These are phyloP conservation scores for Blastobotrys chiropterorum DNA, from an alignment of 805 yeast species.

Conservation along the genomic window DNA sequence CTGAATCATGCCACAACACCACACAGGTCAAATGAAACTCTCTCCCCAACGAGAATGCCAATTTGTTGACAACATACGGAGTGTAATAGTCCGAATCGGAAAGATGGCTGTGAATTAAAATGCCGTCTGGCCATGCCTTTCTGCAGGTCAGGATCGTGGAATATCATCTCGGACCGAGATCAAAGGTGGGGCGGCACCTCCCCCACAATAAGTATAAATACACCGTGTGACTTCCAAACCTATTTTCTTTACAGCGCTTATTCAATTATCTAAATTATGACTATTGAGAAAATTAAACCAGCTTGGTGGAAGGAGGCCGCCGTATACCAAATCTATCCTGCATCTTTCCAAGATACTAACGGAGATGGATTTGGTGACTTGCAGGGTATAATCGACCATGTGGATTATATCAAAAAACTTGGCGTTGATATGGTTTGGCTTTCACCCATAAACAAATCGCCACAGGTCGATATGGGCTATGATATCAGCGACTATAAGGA, in stretches of 20 bases:
- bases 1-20: no score
- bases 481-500: constrained; percentile 51
- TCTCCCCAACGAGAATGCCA: no score
- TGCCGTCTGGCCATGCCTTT: no score
- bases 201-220: background rate
- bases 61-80: no score
- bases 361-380: constrained; percentile 57
- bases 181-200: background rate
- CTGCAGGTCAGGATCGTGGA: background rate
- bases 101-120: no score
- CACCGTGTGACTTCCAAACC: background rate
- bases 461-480: constrained; percentile 59
- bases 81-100: no score
- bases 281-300: constrained; percentile 1
- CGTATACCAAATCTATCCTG: constrained; percentile 57
- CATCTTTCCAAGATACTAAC: constrained; percentile 52
- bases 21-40: no score
- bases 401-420: constrained; percentile 45
- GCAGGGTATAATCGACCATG: constrained; percentile 44
- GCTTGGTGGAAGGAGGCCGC: constrained; percentile 57
- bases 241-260: no score
- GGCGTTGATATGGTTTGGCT: constrained; percentile 52
- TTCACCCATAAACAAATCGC: constrained; percentile 53
- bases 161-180: background rate
- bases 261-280: no score